These are phyloP conservation scores for Amanita molliuscula DNA, from an alignment of 768 basidiomycete genomes.

Conservation along the genomic window DNA sequence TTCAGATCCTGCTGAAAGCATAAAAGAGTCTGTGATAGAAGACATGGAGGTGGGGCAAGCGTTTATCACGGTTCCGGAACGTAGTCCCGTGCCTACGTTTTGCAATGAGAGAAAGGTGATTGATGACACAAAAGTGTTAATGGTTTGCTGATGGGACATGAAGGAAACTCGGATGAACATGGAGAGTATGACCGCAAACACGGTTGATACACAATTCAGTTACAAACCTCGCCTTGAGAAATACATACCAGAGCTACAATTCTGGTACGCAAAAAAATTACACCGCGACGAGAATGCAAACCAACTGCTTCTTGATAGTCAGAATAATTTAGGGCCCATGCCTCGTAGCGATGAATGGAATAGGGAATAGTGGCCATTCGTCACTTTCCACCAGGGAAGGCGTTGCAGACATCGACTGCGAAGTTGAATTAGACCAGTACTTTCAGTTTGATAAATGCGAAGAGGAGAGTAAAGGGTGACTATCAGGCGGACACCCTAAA, in stretches of 20 bases:
- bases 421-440: constrained; percentile 9
- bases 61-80: too few species aligned
- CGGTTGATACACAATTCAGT: not conserved
- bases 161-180: not conserved
- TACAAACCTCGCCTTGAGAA: not conserved
- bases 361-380: not conserved
- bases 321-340: not conserved
- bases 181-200: not conserved
- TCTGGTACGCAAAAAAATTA: not conserved
- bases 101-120: not conserved
- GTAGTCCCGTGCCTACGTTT: not conserved
- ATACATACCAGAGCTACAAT: constrained; percentile 2
- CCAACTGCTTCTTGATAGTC: not conserved
- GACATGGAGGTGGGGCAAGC: not conserved
- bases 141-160: not conserved
- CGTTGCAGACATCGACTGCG: not conserved
- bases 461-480: not conserved
- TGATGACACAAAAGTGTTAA: not conserved
- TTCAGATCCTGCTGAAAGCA: not conserved
- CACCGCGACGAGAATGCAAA: not conserved
- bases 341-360: not conserved
- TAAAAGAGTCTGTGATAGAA: not conserved
- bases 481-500: not conserved
- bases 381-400: not conserved
- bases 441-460: constrained; percentile 11